phyloP scores from a whole-genome alignment of 345 rosid genomes.

The Triadica sebifera region DNA sequence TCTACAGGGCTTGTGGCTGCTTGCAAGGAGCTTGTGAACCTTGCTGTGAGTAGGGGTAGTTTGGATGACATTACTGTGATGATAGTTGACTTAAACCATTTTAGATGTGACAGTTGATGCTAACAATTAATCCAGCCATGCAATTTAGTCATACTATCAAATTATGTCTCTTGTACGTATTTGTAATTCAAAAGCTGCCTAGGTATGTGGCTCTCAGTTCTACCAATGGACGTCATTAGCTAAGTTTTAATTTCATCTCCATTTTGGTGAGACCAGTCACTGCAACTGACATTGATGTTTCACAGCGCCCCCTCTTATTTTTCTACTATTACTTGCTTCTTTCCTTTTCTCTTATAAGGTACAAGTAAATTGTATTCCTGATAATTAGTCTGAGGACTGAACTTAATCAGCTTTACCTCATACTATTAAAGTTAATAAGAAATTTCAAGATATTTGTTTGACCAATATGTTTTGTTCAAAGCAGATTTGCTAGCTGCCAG shows the following conservation, averaged over 20 bases:
- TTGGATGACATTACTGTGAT: slow-evolving; percentile 76
- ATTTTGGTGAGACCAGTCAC: too few species aligned
- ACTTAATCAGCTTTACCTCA: too few species aligned
- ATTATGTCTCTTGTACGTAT: neutral
- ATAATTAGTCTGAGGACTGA: too few species aligned
- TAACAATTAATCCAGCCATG: neutral
- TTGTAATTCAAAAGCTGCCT: neutral
- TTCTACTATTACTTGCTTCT: too few species aligned
- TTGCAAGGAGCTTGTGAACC: slow-evolving; percentile 63
- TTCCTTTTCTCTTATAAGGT: too few species aligned
- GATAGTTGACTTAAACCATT: slow-evolving; percentile 58
- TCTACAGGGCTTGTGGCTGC: slow-evolving; percentile 46
- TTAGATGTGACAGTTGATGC: slow-evolving; percentile 34
- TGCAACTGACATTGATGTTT: too few species aligned
- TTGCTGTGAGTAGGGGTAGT: slow-evolving; percentile 64
- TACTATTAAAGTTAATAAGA: neutral
- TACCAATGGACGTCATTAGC: too few species aligned
- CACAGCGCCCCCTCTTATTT: too few species aligned
- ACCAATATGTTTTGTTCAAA: neutral
- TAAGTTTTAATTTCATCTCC: too few species aligned
- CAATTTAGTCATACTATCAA: neutral
- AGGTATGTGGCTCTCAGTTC: neutral
- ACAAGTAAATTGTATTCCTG: too few species aligned
- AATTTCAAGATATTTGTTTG: neutral
- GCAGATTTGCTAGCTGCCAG: neutral